phyloP scores from a whole-genome alignment of 2,329 filamentous ascomycete genomes.

The Exophiala mesophila region DNA sequence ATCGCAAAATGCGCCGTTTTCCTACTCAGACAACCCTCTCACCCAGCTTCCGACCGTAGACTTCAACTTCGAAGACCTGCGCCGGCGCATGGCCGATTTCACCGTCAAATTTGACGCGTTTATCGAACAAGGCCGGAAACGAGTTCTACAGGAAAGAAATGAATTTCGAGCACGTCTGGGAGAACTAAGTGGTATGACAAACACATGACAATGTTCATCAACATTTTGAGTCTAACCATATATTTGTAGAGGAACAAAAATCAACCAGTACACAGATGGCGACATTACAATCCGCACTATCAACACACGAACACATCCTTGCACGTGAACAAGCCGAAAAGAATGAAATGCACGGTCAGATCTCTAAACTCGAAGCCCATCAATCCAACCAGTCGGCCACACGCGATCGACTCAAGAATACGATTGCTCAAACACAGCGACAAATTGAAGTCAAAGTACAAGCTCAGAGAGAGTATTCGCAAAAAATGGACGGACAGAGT shows the following conservation, averaged over 20 bases:
- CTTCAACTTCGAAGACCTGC: conserved; percentile 93
- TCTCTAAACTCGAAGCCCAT: conserved; percentile 52
- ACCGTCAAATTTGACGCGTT: conserved; percentile 87
- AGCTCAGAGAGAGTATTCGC: conserved; percentile 50
- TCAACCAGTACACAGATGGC: conserved; percentile 62
- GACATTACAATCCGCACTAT: conserved; percentile 44
- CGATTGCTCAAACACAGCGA: conserved; percentile 49
- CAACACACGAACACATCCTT: conserved; percentile 23
- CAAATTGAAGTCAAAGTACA: conserved; percentile 42
- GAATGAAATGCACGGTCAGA: conserved; percentile 57
- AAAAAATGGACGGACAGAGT: conserved; percentile 74
- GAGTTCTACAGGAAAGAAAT: conserved; percentile 87
- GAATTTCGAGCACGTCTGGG: conserved; percentile 86
- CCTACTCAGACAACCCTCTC: conserved; percentile 24
- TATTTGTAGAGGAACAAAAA: conserved; percentile 78
- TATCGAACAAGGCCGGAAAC: conserved; percentile 84
- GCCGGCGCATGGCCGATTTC: conserved; percentile 91
- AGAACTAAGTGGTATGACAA: conserved; percentile 71
- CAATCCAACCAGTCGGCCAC: conserved; percentile 52
- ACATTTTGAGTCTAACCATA: not conserved
- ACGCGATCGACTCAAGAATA: conserved; percentile 51
- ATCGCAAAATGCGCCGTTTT: conserved; percentile 17
- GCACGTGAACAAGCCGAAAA: conserved; percentile 45
- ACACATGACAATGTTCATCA: not conserved
- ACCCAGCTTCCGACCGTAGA: conserved; percentile 71